Conservation (phyloP, 2,329 filamentous ascomycete genomes). For the Scedosporium aurantiacum region DNA sequence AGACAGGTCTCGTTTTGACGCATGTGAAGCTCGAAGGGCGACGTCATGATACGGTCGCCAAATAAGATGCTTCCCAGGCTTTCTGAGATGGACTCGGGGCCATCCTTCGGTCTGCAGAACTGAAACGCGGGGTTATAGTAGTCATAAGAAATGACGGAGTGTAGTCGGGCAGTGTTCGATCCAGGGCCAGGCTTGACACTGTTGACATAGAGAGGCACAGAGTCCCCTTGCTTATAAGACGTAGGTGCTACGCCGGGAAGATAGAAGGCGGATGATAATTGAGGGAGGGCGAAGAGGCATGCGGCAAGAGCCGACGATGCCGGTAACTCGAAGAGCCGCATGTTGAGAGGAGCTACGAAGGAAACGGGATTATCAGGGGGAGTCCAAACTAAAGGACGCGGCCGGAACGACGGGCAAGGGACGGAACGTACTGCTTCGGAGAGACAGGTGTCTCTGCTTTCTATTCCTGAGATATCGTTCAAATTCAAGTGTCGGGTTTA, state of each 20-base stretch:
- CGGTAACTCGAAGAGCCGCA: slow-evolving; percentile 35
- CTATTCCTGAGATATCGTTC: too few relatives aligned
- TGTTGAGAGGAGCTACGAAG: slow-evolving; percentile 17
- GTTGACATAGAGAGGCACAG: slow-evolving; percentile 85
- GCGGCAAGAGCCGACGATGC: slow-evolving; percentile 39
- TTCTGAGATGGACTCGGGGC: slow-evolving; percentile 65
- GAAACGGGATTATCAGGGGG: not conserved
- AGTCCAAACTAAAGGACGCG: not conserved
- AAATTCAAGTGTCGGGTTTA: too few relatives aligned
- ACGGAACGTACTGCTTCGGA: too few relatives aligned
- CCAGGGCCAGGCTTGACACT: slow-evolving; percentile 77
- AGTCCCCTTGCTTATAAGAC: slow-evolving; percentile 71
- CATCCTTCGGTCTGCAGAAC: slow-evolving; percentile 73
- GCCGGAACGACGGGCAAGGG: not conserved
- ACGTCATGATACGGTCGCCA: slow-evolving; percentile 94
- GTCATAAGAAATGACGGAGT: slow-evolving; percentile 91
- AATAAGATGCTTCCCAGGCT: slow-evolving; percentile 94
- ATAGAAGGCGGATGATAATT: slow-evolving; percentile 68
- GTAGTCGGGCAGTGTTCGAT: slow-evolving; percentile 65
- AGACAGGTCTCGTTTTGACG: slow-evolving; percentile 79
- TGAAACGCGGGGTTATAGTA: slow-evolving; percentile 85
- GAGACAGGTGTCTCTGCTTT: too few relatives aligned
- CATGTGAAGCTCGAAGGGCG: slow-evolving; percentile 85
- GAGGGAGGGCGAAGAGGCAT: slow-evolving; percentile 35
- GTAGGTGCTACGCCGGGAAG: slow-evolving; percentile 91